These are phyloP conservation scores for Massospora cicadina DNA, from an alignment of 371 early-diverging fungal genomes.

Conservation along the genomic window DNA sequence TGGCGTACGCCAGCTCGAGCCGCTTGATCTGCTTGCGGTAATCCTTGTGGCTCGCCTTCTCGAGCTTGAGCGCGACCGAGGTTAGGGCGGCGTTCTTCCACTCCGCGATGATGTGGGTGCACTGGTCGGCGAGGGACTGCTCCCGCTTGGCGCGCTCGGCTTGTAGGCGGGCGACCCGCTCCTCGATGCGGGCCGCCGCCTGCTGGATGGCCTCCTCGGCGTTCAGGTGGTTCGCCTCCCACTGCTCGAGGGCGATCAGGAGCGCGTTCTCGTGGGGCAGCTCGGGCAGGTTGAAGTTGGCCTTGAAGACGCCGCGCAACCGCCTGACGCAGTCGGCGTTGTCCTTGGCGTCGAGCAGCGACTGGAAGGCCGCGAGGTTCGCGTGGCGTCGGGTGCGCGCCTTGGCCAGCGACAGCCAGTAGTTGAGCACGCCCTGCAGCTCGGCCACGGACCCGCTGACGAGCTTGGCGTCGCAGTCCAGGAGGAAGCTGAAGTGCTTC, in stretches of 20 bases:
- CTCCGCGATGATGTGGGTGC: neutral
- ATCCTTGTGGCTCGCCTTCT: conserved; percentile 42
- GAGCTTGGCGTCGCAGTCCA: neutral
- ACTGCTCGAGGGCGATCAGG: neutral
- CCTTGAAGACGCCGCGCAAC: neutral
- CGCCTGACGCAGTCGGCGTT: neutral
- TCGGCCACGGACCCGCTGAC: neutral
- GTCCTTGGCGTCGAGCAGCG: neutral
- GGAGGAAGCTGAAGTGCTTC: neutral
- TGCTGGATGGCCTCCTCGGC: neutral
- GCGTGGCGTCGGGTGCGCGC: neutral
- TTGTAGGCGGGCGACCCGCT: neutral
- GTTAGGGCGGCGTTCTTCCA: neutral
- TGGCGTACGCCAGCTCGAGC: conserved; percentile 21
- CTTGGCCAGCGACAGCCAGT: neutral
- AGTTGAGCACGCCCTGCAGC: neutral
- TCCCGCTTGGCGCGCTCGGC: neutral
- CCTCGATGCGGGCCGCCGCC: neutral
- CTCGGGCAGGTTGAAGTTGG: neutral
- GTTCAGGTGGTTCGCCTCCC: neutral
- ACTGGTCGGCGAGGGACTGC: neutral
- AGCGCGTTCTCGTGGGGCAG: neutral
- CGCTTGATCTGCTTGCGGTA: conserved; percentile 38
- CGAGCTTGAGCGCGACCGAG: conserved; percentile 15
- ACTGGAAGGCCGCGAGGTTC: neutral